Evolutionary conservation across 208 protist genomes (phyloP), one percentile per base, ranked within the genome.

Genomic region (Leishmania tarentolae): DNA sequence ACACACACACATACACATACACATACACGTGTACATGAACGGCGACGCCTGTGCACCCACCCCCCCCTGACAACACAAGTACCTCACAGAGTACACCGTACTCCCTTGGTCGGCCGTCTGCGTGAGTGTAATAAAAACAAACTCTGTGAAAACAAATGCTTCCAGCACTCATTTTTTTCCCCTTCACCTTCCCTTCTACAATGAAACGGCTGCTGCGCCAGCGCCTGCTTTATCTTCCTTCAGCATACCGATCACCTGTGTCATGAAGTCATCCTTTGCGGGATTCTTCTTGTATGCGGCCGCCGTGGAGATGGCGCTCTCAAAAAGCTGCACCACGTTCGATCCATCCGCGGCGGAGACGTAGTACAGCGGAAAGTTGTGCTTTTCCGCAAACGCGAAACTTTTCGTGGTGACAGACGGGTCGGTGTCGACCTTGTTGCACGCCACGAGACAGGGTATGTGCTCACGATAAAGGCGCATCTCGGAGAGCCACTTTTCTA

Each of bases 381-480:
- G 92, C 83, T 99, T 99, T 21, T 92, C 91, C 3, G 97, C 90
- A 82, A 99, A 99, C 40, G 94, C 96, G 82, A 99, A 99, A n/a
- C 82, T 81, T 69, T 94, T 98, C 28, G 88, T 88, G n/a, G 92
- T 94, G 37, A 98, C 93, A 0, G 84, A 80, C 9, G 91, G 90
- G 79, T 98, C 91, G 31, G 92, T 93, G 83, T 99, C 98, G 79
- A 99, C 98, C 87, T 99, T 99, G 81, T 99, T 99, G 68, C 95
- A 98, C 11, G 97, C 95, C 28, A 98, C 94, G 57, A 98, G 91
- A 81, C 91, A 96, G 35, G 97, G 98, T 52, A 99, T 98, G 80
- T 97, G 93, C 80, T 97, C 89, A 42, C 97, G 85, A 80, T 95
- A 98, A 73, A 95, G 90, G 66, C 94, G 96, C 73, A 99, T 82